Evolutionary conservation across 2,329 filamentous ascomycete species (phyloP), one percentile per base, ranked within the genome.

Genomic region (Stachybotrys chartarum): DNA sequence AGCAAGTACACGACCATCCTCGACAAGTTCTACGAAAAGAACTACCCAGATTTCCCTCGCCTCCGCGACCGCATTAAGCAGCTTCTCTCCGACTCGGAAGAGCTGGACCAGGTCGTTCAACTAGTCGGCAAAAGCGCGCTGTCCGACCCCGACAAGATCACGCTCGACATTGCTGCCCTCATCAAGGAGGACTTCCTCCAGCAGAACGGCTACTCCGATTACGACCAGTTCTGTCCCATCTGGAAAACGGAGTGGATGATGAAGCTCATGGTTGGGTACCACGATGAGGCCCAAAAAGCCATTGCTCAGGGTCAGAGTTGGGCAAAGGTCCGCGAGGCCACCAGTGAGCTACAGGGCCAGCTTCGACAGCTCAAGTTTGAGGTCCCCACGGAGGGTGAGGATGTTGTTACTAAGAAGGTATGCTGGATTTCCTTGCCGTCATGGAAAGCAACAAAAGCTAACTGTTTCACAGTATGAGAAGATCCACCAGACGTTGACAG

Each of bases 171-270:
- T 59, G 90, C 94, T 17, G 86, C 84, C 17, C 78, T 99, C 64
- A 78, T 99, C 75, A 99, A 99, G 84, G 94, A 99, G 70, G 94
- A 99, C 72, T 99, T 99, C 78, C 72, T 99, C 70, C 94, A 99
- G 76, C 94, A 99, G 74, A 99, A 99, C 77, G 94, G 94, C 60
- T 99, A 99, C 84, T 94, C 89, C 63, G 91, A 97, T 75, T 97
- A 99, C 72, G 94, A 99, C 70, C 92, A 97, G 77, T 99, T 96
- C 85, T 99, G 94, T 70, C 94, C 94, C 52, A 83, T 99, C 68
- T 99, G 94, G 94, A 99, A 99, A 87, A 99, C 94, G 0, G 89
- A 96, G 73, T 99, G 94, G 87, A 97, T 99, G 94, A 99, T 99
- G 94, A 97, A 96, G 83, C 88, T 91, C 61, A 97, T 99, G 86